Conservation (phyloP, 768 basidiomycete genomes). For the Russula griseocarnosa region DNA sequence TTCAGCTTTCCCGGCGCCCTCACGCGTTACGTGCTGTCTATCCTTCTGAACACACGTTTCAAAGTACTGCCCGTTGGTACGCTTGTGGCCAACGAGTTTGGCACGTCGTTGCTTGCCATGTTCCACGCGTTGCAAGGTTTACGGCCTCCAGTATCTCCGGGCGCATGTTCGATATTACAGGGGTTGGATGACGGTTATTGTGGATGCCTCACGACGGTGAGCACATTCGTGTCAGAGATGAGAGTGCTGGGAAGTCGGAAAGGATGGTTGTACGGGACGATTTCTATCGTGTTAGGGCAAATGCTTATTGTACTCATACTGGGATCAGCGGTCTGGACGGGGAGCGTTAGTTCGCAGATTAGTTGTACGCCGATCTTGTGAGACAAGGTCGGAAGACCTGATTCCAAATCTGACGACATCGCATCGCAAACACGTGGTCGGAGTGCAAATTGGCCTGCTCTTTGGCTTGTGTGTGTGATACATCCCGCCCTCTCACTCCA, state of each 20-base stretch:
- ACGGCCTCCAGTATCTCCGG: slow-evolving; percentile 41
- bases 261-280: slow-evolving; percentile 57
- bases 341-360: slow-evolving; percentile 42
- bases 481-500: neutral
- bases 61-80: slow-evolving; percentile 74
- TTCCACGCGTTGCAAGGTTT: slow-evolving; percentile 69
- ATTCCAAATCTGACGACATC: slow-evolving; percentile 7
- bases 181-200: slow-evolving; percentile 91
- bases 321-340: slow-evolving; percentile 60
- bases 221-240: slow-evolving; percentile 86
- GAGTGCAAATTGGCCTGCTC: slow-evolving; percentile 22
- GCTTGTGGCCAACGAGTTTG: slow-evolving; percentile 66
- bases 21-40: slow-evolving; percentile 74
- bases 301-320: slow-evolving; percentile 65
- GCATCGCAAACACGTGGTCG: slow-evolving; percentile 16
- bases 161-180: slow-evolving; percentile 69
- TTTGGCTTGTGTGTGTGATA: neutral
- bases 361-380: slow-evolving; percentile 47
- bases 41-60: slow-evolving; percentile 61
- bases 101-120: slow-evolving; percentile 76
- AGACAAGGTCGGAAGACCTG: neutral
- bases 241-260: slow-evolving; percentile 51
- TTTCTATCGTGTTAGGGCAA: slow-evolving; percentile 50
- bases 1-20: slow-evolving; percentile 89
- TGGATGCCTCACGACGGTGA: slow-evolving; percentile 90